phyloP scores from a whole-genome alignment of 1,284 basidiomycete species.

The Ceratobasidium sp. region DNA sequence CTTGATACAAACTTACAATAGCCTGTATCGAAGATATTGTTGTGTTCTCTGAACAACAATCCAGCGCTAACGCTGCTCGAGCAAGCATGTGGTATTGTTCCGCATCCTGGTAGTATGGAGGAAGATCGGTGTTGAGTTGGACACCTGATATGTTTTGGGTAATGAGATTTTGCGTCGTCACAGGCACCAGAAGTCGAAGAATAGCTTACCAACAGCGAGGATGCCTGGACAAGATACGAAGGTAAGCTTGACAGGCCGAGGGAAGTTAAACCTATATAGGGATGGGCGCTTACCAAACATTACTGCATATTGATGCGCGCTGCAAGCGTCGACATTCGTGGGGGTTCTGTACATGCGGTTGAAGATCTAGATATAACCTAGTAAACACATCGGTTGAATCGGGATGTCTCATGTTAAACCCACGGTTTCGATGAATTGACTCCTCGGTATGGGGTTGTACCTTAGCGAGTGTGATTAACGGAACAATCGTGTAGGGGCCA shows the following conservation, averaged over 20 bases:
- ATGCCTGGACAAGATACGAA: neutral
- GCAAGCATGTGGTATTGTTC: slow-evolving; percentile 70
- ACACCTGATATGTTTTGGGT: slow-evolving; percentile 11
- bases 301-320: slow-evolving; percentile 34
- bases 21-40: slow-evolving; percentile 69
- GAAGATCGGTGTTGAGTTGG: slow-evolving; percentile 57
- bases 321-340: slow-evolving; percentile 34
- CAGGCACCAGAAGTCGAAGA: slow-evolving; percentile 9
- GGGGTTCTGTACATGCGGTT: slow-evolving; percentile 37
- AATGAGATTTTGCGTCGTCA: slow-evolving; percentile 4
- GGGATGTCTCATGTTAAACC: neutral
- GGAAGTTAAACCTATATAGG: neutral
- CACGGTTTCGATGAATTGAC: slow-evolving; percentile 34
- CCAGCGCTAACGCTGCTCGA: slow-evolving; percentile 64
- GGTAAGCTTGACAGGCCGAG: neutral
- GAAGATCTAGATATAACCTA: slow-evolving; percentile 19
- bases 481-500: neutral
- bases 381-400: slow-evolving; percentile 11
- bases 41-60: slow-evolving; percentile 69
- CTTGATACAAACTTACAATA: slow-evolving; percentile 60
- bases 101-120: slow-evolving; percentile 59
- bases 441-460: slow-evolving; percentile 42
- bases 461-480: slow-evolving; percentile 22
- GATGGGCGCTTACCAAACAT: slow-evolving; percentile 33
- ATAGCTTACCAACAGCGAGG: slow-evolving; percentile 29